Evolutionary conservation across 2,329 filamentous ascomycete species (phyloP), one percentile per base, ranked within the genome.

Genomic region (Microcyclosporella mali): DNA sequence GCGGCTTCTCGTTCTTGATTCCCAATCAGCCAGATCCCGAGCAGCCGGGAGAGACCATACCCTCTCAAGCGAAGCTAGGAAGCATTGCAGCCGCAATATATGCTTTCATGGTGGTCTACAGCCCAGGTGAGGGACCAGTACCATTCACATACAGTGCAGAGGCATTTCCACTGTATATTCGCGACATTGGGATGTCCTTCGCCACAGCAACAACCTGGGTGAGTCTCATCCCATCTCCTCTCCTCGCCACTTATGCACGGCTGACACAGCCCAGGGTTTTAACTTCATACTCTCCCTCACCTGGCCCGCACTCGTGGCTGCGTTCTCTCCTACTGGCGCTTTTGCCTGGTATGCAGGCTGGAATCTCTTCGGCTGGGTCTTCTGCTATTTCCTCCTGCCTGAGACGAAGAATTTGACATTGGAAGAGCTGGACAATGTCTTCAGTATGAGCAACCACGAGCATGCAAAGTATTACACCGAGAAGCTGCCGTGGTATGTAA

Each of bases 381-480:
- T 51, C 40, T 49, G 43, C 27, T 58, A 56, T 40, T 55, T 55
- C 37, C 33, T 51, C 10, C 40, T 55, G 2, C 51, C 54, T 0
- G 74, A 77, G 56, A 78, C 73, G 0, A 77, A 76, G 56, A 59
- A 70, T 7, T 52, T 73, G 17, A 73, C 70, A 0, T 63, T 76
- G 1, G 73, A 77, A 50, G 73, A 78, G 54, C 71, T 78, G 75
- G 82, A 85, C 52, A 70, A 81, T 14, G 72, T 85, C 31, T 58
- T 58, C 40, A 55, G 44, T 41, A 50, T 58, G 14, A 51, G 54
- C 18, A 57, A 56, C 33, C 38, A 48, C 2, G 41, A 52, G 28
- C 54, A 56, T 33, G 47, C 50, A 28, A 55, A 51, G 41, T 56
- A 58, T 37, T 57, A 56, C 15, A 34, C 46, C 3, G 41, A 58